These are phyloP conservation scores for Diplodia scrobiculata DNA, from an alignment of 2,329 filamentous ascomycete genomes.

Conservation along the genomic window DNA sequence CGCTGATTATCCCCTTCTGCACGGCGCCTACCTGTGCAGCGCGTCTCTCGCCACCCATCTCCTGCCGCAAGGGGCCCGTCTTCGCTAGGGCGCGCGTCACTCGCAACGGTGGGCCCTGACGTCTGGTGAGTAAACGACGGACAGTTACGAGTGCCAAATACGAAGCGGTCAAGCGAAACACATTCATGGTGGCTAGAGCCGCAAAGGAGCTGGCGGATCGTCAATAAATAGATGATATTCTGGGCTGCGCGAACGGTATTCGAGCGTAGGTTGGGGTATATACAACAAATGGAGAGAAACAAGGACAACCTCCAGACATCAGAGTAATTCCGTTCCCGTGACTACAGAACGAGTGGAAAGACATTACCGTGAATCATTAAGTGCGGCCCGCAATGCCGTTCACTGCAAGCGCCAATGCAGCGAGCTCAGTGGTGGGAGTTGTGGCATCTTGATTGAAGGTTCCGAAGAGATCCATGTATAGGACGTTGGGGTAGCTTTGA, in stretches of 20 bases:
- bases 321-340: neutral
- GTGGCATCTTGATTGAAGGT: conserved; percentile 37
- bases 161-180: no score
- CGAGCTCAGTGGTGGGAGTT: conserved; percentile 37
- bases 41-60: no score
- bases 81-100: no score
- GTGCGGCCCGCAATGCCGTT: conserved; percentile 32
- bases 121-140: no score
- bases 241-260: neutral
- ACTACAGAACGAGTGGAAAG: neutral
- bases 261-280: conserved; percentile 13
- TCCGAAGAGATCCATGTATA: conserved; percentile 42
- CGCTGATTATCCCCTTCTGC: no score
- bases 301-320: neutral
- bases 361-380: conserved; percentile 14
- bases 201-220: no score
- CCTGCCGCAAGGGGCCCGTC: no score
- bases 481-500: conserved; percentile 42
- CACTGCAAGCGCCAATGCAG: conserved; percentile 42
- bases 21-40: no score
- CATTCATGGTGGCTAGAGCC: no score
- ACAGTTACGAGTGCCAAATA: no score
- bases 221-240: neutral
- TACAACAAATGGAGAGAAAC: neutral
- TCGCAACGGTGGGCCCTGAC: no score